Evolutionary conservation across 768 basidiomycete species (phyloP), one percentile per base, ranked within the genome.

Genomic region (Phylloporus arenicola): DNA sequence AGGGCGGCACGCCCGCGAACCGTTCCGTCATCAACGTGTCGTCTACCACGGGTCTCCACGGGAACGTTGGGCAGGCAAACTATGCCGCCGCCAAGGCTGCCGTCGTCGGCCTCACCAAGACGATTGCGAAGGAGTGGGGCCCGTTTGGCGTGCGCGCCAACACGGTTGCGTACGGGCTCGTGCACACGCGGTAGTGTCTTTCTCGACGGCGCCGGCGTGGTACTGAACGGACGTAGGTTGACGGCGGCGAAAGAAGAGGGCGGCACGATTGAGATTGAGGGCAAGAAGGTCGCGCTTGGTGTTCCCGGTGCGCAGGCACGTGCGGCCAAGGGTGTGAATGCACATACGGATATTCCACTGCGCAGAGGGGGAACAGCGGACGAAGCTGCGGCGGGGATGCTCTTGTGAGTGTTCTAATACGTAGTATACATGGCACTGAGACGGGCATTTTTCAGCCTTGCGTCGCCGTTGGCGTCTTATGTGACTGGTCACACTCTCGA

Each of bases 121-220:
- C 89, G 35, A 82, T 88, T 56, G 82, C 83, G 43, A 92, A 92
- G 64, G 90, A 92, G 63, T 92, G 89, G 89, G 90, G 90, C 27
- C 68, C 74, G 4, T 90, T 84, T 68, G 84, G 83, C 57, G 87
- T 91, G 19, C 85, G 89, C 44, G 85, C 85, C 24, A 91, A 92
- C 71, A 84, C 84, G 3, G 70, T 92, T 38, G 88, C 88, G 4
- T 91, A 80, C 57, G 88, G 89, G 22, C 72, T 82, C 40, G 81
- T 92, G 41, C 80, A 85, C 58, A 92, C 90, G 2, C 74, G 90
- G 82, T 86, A 52, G 50, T 65, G 47, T 34, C 9, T 30, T 38
- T 35, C 27, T 9, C 4, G 19, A 19, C 19, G 17, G 16, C 5
- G 11, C 16, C n/a, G 2, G 20, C 16, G 12, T 14, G 42, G 11